Base-by-base conservation (phyloP, 768 basidiomycete genomes). In the Lactarius sanguifluus region DNA sequence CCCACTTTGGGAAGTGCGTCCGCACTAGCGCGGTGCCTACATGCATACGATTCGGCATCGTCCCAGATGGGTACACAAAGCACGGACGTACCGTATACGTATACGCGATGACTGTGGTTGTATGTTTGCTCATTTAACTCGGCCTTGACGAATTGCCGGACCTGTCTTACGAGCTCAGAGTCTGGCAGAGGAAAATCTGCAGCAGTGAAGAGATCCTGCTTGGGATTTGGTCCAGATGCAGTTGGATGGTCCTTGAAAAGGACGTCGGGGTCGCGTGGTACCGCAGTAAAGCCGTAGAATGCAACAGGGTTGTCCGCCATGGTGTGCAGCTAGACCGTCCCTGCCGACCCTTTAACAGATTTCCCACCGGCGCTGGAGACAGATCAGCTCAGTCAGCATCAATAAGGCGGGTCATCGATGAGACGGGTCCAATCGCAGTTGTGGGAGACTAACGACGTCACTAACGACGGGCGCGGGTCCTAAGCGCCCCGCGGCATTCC, bases 31-130 rank as follows among this genome's bases (percentile, higher is more conserved):
- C 82, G 15, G 80, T 77, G n/a, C 81, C 83, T 85, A 67, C 36
- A 16, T 50, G 38, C 45, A 43, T 47, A n/a, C 36, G 40, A 28
- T 50, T 25, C 52, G 8, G 23, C 34, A 13, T 32, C 23, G n/a
- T 41, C 13, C 41, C 28, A 25, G 25, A 40, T 30, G 30, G 25
- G 34, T 18, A 32, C 2, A 16, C 16, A 30, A 8, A 52, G 20
- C 10, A 52, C 47, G 28, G 38, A 70, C 76, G 55, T 32, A 81
- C 83, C 83, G 71, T 83, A 84, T 34, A 83, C 74, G 71, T 80
- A 84, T 15, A 84, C 81, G 60, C 83, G 78, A 69, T 81, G 76
- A 65, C 78, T 79, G 68, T 85, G 83, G 65, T 83, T 82, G 73
- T 77, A 83, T 1, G 82, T 82, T 67, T 77, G 77, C 55, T 75